These are phyloP conservation scores for Chalciporus chontae DNA, from an alignment of 768 basidiomycete genomes.

Conservation along the genomic window DNA sequence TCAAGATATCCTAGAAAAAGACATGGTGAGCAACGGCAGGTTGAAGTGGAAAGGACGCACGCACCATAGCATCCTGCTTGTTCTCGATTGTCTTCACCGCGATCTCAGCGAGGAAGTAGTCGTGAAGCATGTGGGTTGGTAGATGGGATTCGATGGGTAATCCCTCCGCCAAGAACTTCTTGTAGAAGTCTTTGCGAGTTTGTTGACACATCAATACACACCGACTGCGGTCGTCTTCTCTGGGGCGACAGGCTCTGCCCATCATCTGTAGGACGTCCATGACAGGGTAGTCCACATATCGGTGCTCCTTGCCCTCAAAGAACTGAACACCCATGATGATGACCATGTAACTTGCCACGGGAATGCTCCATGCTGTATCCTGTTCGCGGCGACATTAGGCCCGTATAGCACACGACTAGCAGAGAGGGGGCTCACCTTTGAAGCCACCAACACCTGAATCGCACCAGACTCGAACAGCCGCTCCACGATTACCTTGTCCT, in stretches of 20 bases:
- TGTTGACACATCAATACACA: conserved; percentile 98
- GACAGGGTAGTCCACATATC: conserved; percentile 96
- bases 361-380: conserved; percentile 97
- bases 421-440: conserved; percentile 58
- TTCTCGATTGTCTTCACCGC: conserved; percentile 99
- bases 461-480: conserved; percentile 91
- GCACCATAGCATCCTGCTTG: conserved; percentile 93
- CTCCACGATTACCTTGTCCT: conserved; percentile 93
- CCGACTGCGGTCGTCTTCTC: conserved; percentile 82
- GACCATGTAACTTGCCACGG: conserved; percentile 94
- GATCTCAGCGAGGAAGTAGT: conserved; percentile 97
- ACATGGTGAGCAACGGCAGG: neutral
- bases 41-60: neutral
- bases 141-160: conserved; percentile 95
- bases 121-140: conserved; percentile 85
- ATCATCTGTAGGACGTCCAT: conserved; percentile 99
- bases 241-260: conserved; percentile 93
- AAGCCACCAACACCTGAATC: conserved; percentile 91
- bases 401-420: neutral
- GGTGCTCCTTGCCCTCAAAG: conserved; percentile 96
- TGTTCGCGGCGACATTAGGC: conserved; percentile 25
- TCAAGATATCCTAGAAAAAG: conserved; percentile 76
- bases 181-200: conserved; percentile 97
- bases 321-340: conserved; percentile 99
- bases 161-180: conserved; percentile 97